Percentiles rank a stretch among this genome's conserved stretches.
Evolutionary conservation across 441 rosid species (phyloP).

Genomic region (Macaranga tanarius): DNA sequence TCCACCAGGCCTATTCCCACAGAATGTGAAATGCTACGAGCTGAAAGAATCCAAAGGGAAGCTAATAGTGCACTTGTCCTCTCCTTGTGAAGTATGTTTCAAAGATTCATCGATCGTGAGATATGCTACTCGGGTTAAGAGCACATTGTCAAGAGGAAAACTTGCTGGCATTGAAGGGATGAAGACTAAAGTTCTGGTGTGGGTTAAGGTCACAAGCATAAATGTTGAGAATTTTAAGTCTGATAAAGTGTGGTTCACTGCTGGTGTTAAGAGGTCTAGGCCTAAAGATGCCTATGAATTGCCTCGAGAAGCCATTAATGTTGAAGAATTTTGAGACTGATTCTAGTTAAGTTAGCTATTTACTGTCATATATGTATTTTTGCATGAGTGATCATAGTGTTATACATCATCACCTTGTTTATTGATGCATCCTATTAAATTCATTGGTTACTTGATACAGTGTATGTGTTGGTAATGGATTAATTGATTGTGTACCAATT

Average conservation of each 20-base stretch:
- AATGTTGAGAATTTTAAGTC: constrained; percentile 69
- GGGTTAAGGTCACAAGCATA: constrained; percentile 77
- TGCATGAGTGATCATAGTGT: no score
- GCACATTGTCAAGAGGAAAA: constrained; percentile 63
- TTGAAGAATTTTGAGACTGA: constrained; percentile 56
- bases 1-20: constrained; percentile 85
- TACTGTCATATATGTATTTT: no score
- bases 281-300: constrained; percentile 59
- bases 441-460: no score
- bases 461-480: no score
- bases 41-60: constrained; percentile 76
- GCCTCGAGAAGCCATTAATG: constrained; percentile 55
- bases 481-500: no score
- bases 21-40: constrained; percentile 70
- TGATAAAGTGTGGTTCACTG: constrained; percentile 87
- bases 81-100: constrained; percentile 70
- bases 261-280: constrained; percentile 83
- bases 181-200: constrained; percentile 86
- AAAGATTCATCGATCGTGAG: constrained; percentile 71
- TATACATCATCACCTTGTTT: no score
- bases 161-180: constrained; percentile 78
- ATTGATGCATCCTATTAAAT: no score
- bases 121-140: constrained; percentile 76
- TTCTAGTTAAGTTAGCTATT: neutral
- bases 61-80: constrained; percentile 61